Base-by-base conservation (phyloP, 768 basidiomycete species). In the Suillus variegatus region DNA sequence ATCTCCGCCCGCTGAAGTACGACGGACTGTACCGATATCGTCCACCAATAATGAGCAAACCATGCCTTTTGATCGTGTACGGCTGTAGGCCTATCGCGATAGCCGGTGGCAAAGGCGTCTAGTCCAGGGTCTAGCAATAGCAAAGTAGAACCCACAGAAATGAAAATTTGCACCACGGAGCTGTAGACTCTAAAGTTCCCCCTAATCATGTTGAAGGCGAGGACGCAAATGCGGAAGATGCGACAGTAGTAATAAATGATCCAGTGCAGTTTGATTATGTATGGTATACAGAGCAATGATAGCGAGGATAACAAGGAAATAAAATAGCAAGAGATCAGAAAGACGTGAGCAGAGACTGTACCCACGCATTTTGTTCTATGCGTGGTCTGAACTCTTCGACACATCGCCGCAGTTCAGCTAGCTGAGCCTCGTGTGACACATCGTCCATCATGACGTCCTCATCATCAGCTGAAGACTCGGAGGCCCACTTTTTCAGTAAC, bases 361-460 rank as follows among this genome's bases (percentile, higher is more conserved):
- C 78, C 95, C 95, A 98, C 2, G 83, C 74, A 69, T 95, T 98
- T 35, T 77, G 82, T 71, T 95, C 91, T 52, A 98, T 86, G 61
- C 82, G 83, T 9, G 88, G 84, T 67, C 81, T 85, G 76, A 88
- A 92, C 68, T 85, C 78, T 18, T 87, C 86, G 14, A 93, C 84
- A 68, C 87, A 88, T 65, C 79, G 79, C 69, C 84, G 85, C 64
- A 99, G 72, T 54, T 78, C 79, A 20, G 76, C 76, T 0, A 84
- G 74, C 62, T 84, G 81, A 1, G 72, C 66, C 36, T 80, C 78
- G 0, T 74, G 66, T 1, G 69, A 70, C 32, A 80, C 74, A 69
- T 90, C 84, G 60, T 84, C 80, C 82, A 82, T 85, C 28, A 81
- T 82, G 60, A 87, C 80, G 36, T 84, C 82, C 35, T 79, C 80